Evolutionary conservation across 495 filamentous ascomycete species (phyloP), one percentile per base, ranked within the genome.

Genomic region (Penicillium lividum): DNA sequence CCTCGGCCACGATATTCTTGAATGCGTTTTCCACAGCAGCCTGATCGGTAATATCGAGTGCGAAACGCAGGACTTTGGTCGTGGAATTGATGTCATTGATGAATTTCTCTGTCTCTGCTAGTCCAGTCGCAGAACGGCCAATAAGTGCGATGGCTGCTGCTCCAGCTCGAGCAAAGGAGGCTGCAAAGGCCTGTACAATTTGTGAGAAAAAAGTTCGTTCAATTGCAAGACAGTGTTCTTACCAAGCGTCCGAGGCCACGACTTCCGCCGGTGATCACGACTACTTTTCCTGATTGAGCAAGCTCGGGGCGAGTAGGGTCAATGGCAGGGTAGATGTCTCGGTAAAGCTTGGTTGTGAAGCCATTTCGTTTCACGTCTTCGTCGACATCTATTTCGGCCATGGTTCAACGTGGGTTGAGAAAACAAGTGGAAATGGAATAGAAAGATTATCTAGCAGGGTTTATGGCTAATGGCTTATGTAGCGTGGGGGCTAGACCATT

Each of bases 241-340:
- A 58, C 60, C 31, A 51, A n/a, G n/a, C 49, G 55, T 42, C 60
- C 77, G 47, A 80, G 65, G 40, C 76, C 75, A 22, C 64, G 56
- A 40, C 65, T 65, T 25, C 65, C 76, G 5, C 77, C 76, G 38
- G 75, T 73, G 51, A 80, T 69, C 28, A 80, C 47, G 18, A 75
- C 56, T 28, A 75, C 72, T 53, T 74, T 78, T 2, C 66, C 72
- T 1, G 58, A 61, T 13, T 72, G 64, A 4, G 72, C 73, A 46
- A 75, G 62, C 13, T 59, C 58, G 8, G 70, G 67, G 2, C 59
- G 61, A 29, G 64, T 51, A 15, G 74, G 71, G 5, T 71, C 63
- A 51, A 78, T 71, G 16, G 68, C 69, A 16, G 68, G 67, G 60
- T 80, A 77, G 45, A 68, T 54, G 36, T 70, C 70, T 0, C 58